Evolutionary conservation across 2,329 filamentous ascomycete species (phyloP), one percentile per base, ranked within the genome.

Genomic region (Eutypa lata): DNA sequence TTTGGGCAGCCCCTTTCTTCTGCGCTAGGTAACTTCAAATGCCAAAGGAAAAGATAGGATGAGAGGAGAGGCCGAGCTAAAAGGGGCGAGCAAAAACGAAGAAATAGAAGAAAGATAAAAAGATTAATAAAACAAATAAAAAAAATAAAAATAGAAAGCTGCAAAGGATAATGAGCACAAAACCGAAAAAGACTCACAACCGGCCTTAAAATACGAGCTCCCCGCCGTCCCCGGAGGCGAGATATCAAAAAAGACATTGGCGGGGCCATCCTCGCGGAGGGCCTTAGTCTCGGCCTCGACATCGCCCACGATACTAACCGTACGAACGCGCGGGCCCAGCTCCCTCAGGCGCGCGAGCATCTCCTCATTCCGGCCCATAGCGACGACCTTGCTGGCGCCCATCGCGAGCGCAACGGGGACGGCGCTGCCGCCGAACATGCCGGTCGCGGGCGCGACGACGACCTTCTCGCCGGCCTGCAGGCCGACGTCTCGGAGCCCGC

Each of bases 361-460:
- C 35, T 63, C 58, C 52, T 65, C 55, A 56, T 76, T 76, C 11
- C 78, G 66, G 1, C 79, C 76, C 66, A 77, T 70, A 3, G 79
- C 79, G 48, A 83, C 63, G 7, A 81, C 35, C n/a, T 38, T 77
- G 13, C 67, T 70, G 2, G 76, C 77, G 0, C 78, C 79, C 70
- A 81, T 10, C 10, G 76, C 73, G 1, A 76, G 46, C 0, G 77
- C 78, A 0, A 76, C 68, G 3, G 67, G 57, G 0, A 80, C 75
- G 1, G 67, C 76, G 0, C 72, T 72, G 16, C 76, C 71, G 7
- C 78, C 73, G 58, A 72, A 81, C 0, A 55, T 57, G 0, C 77
- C 78, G 0, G 77, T 80, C 3, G 77, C 75, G 1, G 78, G 78
- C 33, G 61, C 62, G 1, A 81, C 59, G 26, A 80, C 61, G 13